Evolutionary conservation across 1,284 basidiomycete species (phyloP), one percentile per base, ranked within the genome.

Genomic region (Moesziomyces parantarcticus): DNA sequence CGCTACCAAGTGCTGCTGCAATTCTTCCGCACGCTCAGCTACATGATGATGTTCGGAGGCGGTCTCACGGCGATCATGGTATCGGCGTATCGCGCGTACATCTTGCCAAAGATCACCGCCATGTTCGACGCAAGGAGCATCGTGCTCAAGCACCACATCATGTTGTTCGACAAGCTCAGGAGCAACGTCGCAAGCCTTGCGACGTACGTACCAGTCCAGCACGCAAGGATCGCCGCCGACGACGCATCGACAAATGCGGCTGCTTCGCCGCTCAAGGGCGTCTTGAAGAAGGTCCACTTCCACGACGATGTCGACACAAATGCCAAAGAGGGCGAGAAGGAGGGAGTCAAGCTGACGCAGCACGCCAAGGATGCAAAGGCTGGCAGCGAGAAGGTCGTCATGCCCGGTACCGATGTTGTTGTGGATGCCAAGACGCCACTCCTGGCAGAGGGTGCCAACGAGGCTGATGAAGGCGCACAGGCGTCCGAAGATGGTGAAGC

Each of bases 1-100:
- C 65, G 80, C 23, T 82, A 82, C 48, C 66, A 81, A 29, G 77
- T 77, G n/a, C 49, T 82, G n/a, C 48, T 82, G 29, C 51, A 58
- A 10, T 82, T 79, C 52, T 81, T 81, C 58, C 65, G 77, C 16
- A 67, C 70, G 5, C 55, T 82, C 39, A 77, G 77, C 62, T 72
- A 54, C 50, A 52, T 78, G 43, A 66, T 81, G 53, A 74, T 80
- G 69, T 51, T 83, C 43, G 68, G 78, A n/a, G 81, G 81, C 46
- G 77, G 75, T 11, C 32, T 67, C 11, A 66, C 80, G 3, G 78
- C 75, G 4, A 34, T 82, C 11, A 26, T 65, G 20, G 80, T 83
- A 14, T 61, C 57, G 5, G 57, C 79, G 3, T 83, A 71, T 45
- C 55, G 81, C 23, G 54, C 67, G 8, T 81, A 76, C 46, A 40